Evolutionary conservation across 441 rosid species (phyloP).

Genomic region (Cnidoscolus chayamansa): DNA sequence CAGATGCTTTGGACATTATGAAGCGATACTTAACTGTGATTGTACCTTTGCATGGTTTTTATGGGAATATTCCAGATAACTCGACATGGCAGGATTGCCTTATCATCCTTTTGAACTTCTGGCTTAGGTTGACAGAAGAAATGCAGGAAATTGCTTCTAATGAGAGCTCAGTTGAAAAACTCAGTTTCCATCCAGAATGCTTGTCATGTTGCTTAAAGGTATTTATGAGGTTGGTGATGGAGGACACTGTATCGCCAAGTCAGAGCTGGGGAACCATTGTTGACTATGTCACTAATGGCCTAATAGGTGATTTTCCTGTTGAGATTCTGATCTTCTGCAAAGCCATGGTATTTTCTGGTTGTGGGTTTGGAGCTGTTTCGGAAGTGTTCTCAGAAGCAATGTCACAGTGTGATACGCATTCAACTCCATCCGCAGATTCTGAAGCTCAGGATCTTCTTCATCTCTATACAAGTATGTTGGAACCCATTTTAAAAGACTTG

Average conservation of each 20-base stretch:
- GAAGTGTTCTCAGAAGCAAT: constrained; percentile 63
- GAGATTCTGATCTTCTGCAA: constrained; percentile 63
- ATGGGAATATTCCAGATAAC: constrained; percentile 61
- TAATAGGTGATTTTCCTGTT: constrained; percentile 45
- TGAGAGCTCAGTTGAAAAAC: constrained; percentile 34
- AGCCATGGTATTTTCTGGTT: constrained; percentile 84
- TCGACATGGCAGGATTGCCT: constrained; percentile 94
- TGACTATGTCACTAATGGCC: constrained; percentile 50
- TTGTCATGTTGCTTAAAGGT: constrained; percentile 59
- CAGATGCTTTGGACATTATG: constrained; percentile 64
- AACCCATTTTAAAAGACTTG: constrained; percentile 60
- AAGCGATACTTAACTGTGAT: constrained; percentile 55
- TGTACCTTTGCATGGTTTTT: constrained; percentile 43
- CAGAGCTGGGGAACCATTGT: constrained; percentile 77
- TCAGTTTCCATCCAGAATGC: constrained; percentile 53
- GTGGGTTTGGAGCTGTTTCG: constrained; percentile 75
- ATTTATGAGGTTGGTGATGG: constrained; percentile 73
- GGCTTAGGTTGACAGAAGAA: constrained; percentile 76
- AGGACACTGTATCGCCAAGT: constrained; percentile 88
- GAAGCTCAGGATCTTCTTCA: constrained; percentile 50
- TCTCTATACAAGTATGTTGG: constrained; percentile 62
- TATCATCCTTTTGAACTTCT: constrained; percentile 73
- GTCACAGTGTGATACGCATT: constrained; percentile 31
- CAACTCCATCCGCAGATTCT: constrained; percentile 23
- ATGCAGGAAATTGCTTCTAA: constrained; percentile 55